Percentiles rank a stretch among this genome's conserved stretches.
Conservation (phyloP, 306 rosid genomes). For the Styphnolobium japonicum region DNA sequence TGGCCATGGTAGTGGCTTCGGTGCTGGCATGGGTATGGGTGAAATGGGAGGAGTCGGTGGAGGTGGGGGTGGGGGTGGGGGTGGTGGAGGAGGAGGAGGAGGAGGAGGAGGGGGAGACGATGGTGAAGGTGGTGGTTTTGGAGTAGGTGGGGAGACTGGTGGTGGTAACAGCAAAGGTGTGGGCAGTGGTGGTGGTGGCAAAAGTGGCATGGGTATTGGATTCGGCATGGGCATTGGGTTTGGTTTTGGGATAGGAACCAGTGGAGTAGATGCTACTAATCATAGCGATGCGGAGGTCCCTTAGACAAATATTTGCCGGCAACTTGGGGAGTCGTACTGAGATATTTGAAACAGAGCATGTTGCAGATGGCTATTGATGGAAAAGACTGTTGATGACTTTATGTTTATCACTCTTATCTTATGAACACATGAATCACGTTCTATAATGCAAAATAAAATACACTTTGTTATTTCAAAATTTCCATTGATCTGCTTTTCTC, state of each 20-base stretch:
- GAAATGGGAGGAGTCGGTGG: constrained; percentile 19
- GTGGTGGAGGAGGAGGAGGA: not conserved
- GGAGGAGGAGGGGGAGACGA: not conserved
- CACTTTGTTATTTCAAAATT: not conserved
- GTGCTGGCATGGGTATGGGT: constrained; percentile 24
- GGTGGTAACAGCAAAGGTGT: not conserved
- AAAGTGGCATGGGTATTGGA: constrained; percentile 43
- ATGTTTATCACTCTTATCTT: not conserved
- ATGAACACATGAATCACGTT: not conserved
- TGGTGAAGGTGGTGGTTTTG: constrained; percentile 37
- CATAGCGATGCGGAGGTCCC: constrained; percentile 12
- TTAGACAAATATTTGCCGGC: not conserved
- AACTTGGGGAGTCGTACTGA: not conserved
- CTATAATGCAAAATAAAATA: not conserved
- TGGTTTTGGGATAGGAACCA: constrained; percentile 48
- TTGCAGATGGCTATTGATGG: not conserved
- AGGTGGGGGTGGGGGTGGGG: not conserved
- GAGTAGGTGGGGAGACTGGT: not conserved
- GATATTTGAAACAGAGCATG: not conserved
- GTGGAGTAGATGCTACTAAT: not conserved
- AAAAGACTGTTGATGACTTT: not conserved
- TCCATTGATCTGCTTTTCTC: not conserved
- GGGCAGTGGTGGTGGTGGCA: constrained; percentile 4
- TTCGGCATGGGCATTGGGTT: constrained; percentile 56
- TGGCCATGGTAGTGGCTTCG: constrained; percentile 46